Evolutionary conservation across 176 grass and related monocot species (phyloP).

Genomic region (Bolboschoenus planiculmis): DNA sequence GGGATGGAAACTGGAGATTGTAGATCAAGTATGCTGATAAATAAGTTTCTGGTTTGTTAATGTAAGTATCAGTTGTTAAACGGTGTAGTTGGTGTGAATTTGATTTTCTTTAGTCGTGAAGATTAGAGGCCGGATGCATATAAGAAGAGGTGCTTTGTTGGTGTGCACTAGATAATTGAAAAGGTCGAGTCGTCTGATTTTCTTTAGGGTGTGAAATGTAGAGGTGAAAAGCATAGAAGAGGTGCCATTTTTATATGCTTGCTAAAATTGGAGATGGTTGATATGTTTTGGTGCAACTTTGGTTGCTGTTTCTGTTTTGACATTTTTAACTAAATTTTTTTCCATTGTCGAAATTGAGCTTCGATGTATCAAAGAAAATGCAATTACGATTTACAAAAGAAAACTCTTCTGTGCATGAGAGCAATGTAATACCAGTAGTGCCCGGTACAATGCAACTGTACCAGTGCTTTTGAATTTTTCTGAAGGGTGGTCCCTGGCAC

Average conservation of each 20-base stretch:
- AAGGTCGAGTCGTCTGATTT: neutral
- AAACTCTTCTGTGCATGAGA: neutral
- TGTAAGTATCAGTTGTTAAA: slow-evolving; percentile 38
- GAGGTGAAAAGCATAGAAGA: neutral
- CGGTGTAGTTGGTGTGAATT: neutral
- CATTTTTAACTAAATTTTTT: neutral
- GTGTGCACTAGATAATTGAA: neutral
- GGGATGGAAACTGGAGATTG: slow-evolving; percentile 57
- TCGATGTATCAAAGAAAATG: neutral
- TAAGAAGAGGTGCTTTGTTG: neutral
- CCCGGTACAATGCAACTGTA: neutral
- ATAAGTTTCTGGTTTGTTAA: neutral
- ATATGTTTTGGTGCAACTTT: neutral
- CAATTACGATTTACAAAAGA: neutral
- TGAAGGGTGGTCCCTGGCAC: neutral
- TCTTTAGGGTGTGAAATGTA: neutral
- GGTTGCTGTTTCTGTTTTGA: neutral
- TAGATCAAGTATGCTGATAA: slow-evolving; percentile 49
- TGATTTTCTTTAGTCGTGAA: neutral
- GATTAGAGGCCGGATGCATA: neutral
- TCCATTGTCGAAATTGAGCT: neutral
- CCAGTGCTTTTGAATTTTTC: neutral
- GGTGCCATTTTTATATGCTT: neutral
- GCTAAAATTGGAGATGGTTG: neutral
- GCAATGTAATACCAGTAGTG: neutral